Base-by-base conservation (phyloP, 2,329 filamentous ascomycete genomes). In the Aspergillus ochraceoroseus region DNA sequence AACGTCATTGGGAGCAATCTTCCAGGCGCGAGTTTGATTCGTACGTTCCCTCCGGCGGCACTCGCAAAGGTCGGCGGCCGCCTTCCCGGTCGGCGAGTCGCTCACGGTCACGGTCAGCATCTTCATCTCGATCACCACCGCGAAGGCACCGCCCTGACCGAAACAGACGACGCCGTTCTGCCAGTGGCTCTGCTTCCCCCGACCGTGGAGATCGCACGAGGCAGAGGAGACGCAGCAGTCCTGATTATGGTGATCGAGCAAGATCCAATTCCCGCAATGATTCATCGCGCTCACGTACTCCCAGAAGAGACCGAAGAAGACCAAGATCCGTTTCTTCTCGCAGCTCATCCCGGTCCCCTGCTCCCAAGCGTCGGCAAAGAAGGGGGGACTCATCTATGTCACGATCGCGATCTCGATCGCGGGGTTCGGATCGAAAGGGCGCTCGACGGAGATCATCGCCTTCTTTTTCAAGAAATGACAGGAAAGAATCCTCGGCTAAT, bases 201-300 rank as follows among this genome's bases (percentile, higher is more conserved):
- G 58, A 57, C 41, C 55, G 55, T 49, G 54, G 59, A 55, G 50
- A 63, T 51, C 46, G 55, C 44, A 62, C 58, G 49, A 61, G 55
- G 50, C 51, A 56, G 40, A 58, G 58, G 43, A 61, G 60, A 51
- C 62, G 58, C 46, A n/a, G n/a, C n/a, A 65, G 54, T 51, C 58
- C 61, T 51, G 57, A 62, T 55, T 63, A 65, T 51, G 63, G 64
- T 67, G 66, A 70, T 63, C 68, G 67, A 63, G 63, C 66, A 55
- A 66, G 70, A 67, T 73, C 73, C 59, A 61, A 55, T 52, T 64
- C 68, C 60, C 67, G 67, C 55, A 66, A 61, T 67, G 61, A 67
- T 54, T 66, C 67, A 58, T 71, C 70, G 55, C 72, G 71, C 72
- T 77, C 74, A 75, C 74, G 64, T 66, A 70, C 70, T 61, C 65